Evolutionary conservation across 225 moss, liverwort and hornwort species (phyloP).

Genomic region (Pseudisothecium myosuroides): DNA sequence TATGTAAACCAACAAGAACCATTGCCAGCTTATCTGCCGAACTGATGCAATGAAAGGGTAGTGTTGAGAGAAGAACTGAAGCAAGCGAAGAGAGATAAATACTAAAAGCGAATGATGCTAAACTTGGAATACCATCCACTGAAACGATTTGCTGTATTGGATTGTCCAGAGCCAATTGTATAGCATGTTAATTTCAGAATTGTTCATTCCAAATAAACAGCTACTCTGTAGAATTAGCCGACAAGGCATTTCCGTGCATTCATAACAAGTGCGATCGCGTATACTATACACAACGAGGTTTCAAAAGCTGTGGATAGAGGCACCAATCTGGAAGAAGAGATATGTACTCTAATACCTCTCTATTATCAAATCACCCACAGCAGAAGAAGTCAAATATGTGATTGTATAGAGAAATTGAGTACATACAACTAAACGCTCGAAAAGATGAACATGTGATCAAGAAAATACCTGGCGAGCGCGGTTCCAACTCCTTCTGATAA

Average conservation of each 20-base stretch:
- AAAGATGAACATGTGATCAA: not conserved
- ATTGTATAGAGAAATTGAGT: not conserved
- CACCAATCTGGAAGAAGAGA: not conserved
- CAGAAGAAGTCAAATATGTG: not conserved
- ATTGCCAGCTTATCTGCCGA: not conserved
- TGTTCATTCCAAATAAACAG: not conserved
- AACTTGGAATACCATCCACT: not conserved
- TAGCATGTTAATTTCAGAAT: not conserved
- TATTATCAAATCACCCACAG: not conserved
- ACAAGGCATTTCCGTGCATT: not conserved
- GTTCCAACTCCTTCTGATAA: constrained; percentile 61
- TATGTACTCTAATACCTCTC: not conserved
- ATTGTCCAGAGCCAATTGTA: not conserved
- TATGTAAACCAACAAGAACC: not conserved
- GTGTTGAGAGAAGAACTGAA: not conserved
- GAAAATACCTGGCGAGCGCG: constrained; percentile 52
- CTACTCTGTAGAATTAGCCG: too few relatives aligned
- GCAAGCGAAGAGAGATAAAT: not conserved
- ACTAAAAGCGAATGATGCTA: not conserved
- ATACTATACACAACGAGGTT: not conserved
- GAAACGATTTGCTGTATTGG: not conserved
- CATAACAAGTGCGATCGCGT: not conserved
- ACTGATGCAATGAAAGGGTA: not conserved
- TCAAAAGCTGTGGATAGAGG: not conserved
- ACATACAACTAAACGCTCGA: not conserved